Conservation (phyloP, 768 basidiomycete species). For the Termitomyces sp. region DNA sequence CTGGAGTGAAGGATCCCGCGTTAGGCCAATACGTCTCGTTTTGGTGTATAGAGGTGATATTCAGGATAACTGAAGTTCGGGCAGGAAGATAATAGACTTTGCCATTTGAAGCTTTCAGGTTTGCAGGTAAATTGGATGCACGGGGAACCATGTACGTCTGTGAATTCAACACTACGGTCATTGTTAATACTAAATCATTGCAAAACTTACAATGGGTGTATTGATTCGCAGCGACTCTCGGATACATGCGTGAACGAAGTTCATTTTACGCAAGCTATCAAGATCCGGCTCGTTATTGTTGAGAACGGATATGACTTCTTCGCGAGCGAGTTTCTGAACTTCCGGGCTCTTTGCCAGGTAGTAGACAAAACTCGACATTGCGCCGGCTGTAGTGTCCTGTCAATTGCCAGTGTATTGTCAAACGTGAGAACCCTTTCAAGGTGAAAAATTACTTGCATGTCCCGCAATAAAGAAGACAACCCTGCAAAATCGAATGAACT, state of each 20-base stretch:
- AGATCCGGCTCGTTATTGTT: constrained; percentile 24
- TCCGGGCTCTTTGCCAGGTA: constrained; percentile 33
- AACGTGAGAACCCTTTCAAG: no score
- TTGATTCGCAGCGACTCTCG: constrained; percentile 34
- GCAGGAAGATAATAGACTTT: constrained; percentile 24
- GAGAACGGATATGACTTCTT: constrained; percentile 29
- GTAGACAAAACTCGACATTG: constrained; percentile 30
- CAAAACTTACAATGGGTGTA: constrained; percentile 17
- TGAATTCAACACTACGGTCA: neutral
- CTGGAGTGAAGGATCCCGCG: constrained; percentile 24
- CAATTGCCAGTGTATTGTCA: no score
- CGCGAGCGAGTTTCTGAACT: constrained; percentile 29
- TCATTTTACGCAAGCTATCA: constrained; percentile 20
- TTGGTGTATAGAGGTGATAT: constrained; percentile 28
- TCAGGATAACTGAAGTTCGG: constrained; percentile 23
- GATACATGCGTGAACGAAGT: constrained; percentile 32
- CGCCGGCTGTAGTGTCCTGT: constrained; percentile 36
- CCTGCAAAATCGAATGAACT: constrained; percentile 28
- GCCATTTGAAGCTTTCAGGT: neutral
- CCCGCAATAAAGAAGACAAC: constrained; percentile 30
- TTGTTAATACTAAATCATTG: neutral
- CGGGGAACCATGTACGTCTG: neutral
- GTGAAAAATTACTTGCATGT: constrained; percentile 22
- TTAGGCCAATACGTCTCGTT: constrained; percentile 23
- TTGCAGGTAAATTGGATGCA: neutral